Conservation (phyloP, 2,329 filamentous ascomycete species). For the Fusarium concolor region DNA sequence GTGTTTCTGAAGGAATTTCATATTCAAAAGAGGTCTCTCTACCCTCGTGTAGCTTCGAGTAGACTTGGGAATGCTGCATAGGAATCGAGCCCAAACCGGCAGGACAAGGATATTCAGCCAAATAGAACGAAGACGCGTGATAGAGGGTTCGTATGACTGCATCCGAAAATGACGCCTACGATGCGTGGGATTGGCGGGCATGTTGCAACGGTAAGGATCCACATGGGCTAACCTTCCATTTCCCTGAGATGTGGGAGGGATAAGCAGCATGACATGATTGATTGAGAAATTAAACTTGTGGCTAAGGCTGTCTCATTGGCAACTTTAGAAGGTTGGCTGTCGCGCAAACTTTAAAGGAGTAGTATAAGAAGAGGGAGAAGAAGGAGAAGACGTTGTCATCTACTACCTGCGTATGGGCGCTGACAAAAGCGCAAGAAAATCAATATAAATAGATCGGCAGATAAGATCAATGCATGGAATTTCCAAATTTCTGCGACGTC, state of each 20-base stretch:
- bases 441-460: background rate
- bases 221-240: slow-evolving; percentile 33
- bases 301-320: slow-evolving; percentile 27
- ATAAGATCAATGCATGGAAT: slow-evolving; percentile 10
- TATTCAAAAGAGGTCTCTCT: background rate
- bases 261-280: slow-evolving; percentile 29
- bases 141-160: slow-evolving; percentile 39
- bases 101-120: slow-evolving; percentile 31
- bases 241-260: slow-evolving; percentile 10
- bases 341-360: slow-evolving; percentile 17
- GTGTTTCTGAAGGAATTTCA: background rate
- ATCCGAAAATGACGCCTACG: slow-evolving; percentile 32
- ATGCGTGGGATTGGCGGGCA: slow-evolving; percentile 39
- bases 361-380: too few relatives aligned
- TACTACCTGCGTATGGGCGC: background rate
- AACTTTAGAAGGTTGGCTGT: background rate
- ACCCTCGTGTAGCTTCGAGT: background rate
- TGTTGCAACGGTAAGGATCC: slow-evolving; percentile 23
- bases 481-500: slow-evolving; percentile 12
- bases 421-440: background rate
- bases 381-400: background rate
- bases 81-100: slow-evolving; percentile 15
- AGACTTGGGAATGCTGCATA: slow-evolving; percentile 1
- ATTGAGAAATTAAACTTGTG: slow-evolving; percentile 38
- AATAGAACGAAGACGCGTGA: slow-evolving; percentile 25